Base-by-base conservation (phyloP, 176 grass and related monocot species). In the Eremochloa ophiuroides region DNA sequence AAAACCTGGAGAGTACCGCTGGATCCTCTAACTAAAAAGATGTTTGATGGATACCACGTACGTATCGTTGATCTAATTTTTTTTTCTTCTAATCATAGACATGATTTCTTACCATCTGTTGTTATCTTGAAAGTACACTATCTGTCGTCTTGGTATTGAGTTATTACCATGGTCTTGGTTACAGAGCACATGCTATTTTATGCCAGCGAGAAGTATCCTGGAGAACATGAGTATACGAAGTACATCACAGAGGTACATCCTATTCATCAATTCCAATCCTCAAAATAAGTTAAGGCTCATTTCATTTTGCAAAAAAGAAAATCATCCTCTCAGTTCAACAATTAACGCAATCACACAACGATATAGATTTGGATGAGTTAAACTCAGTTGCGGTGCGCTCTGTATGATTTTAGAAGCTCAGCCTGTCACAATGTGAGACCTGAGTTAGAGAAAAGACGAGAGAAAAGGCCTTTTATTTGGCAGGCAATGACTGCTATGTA, bases 181-280 rank as follows among this genome's bases (percentile, higher is more conserved):
- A 69, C 88, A 98, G 96, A 98, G 62, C 96, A 98, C 85, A 98
- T 98, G 96, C 86, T 98, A 20, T 98, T 98, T 89, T 98, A 95
- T 89, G 96, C 96, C 50, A 98, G 96, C 33, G 93, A 98, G 88
- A 98, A 98, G 79, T 98, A 98, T 85, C 96, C 96, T 61, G 88
- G 83, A 71, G 96, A 98, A 86, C 72, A 93, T 47, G 84, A 91
- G 83, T 98, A 98, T 43, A 89, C 84, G 34, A 98, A 98, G 78
- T 98, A 89, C 71, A 93, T 98, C 76, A 82, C 48, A 10, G 92
- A 98, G 96, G 96, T 98, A 91, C 73, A 60, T 90, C 77, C 75
- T 62, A 39, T 59, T 42, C 73, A 85, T 42, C 69, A 80, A 8
- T 31, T 56, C 18, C 17, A 79, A n/a, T 20, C 48, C n/a, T n/a